These are phyloP conservation scores for Butyriboletus loyo DNA, from an alignment of 768 basidiomycete genomes.

Conservation along the genomic window DNA sequence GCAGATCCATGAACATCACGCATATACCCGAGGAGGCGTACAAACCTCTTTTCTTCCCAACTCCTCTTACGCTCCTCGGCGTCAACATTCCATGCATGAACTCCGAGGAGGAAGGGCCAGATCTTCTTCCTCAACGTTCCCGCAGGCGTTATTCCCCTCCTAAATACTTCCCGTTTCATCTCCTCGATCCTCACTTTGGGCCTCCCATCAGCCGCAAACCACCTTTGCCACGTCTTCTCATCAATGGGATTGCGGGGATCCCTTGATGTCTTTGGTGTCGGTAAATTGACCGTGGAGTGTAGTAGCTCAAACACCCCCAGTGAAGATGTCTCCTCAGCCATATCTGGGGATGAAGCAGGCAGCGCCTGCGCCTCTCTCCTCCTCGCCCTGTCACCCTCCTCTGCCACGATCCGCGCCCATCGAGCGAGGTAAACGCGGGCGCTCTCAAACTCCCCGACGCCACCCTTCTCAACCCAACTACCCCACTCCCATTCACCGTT, in stretches of 20 bases:
- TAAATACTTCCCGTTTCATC: conserved; percentile 76
- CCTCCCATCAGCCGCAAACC: conserved; percentile 73
- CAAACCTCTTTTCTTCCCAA: conserved; percentile 66
- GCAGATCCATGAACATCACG: conserved; percentile 6
- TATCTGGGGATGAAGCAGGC: conserved; percentile 47
- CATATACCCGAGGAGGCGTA: not conserved
- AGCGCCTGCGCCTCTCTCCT: conserved; percentile 72
- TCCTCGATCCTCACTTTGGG: conserved; percentile 65
- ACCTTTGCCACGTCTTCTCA: conserved; percentile 65
- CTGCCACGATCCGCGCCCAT: conserved; percentile 97
- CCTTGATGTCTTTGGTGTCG: conserved; percentile 78
- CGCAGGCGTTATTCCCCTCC: conserved; percentile 59
- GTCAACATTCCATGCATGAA: conserved; percentile 77
- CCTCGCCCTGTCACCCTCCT: conserved; percentile 92
- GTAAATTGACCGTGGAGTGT: conserved; percentile 74
- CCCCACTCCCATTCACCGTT: conserved; percentile 93
- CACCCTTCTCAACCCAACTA: conserved; percentile 89
- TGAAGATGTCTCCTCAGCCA: conserved; percentile 64
- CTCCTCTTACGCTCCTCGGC: conserved; percentile 53
- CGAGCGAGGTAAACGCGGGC: conserved; percentile 94
- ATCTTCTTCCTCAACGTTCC: conserved; percentile 63
- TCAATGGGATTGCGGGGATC: conserved; percentile 78
- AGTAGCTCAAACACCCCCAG: conserved; percentile 87
- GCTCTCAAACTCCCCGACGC: conserved; percentile 94
- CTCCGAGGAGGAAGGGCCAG: conserved; percentile 90